Percentiles rank a stretch among this genome's conserved stretches.
Evolutionary conservation across 345 rosid genomes (phyloP).

Genomic region (Mallotus nudiflorus): DNA sequence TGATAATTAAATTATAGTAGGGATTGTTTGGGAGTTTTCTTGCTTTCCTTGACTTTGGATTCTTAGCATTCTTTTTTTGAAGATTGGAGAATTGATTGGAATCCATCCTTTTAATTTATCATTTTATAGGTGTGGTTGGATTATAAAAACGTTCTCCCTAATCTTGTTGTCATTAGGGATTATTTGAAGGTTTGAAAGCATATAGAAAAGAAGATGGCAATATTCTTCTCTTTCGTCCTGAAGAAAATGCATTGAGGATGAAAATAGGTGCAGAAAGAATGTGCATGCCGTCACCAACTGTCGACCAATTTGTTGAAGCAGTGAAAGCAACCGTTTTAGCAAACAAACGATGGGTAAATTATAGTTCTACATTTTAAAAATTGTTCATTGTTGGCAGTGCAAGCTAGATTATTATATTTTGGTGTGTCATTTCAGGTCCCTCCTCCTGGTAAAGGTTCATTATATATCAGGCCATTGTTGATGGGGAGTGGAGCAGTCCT

Average conservation of each 20-base stretch:
- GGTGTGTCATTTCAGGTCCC: constrained; percentile 58
- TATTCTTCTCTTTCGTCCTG: constrained; percentile 84
- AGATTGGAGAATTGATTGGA: neutral
- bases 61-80: neutral
- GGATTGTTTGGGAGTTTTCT: neutral
- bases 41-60: neutral
- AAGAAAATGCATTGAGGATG: constrained; percentile 88
- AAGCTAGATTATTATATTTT: constrained; percentile 13
- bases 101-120: neutral
- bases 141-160: neutral
- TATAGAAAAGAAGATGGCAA: constrained; percentile 71
- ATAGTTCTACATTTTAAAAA: neutral
- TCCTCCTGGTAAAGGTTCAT: constrained; percentile 91
- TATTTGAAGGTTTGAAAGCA: constrained; percentile 96
- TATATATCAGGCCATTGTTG: constrained; percentile 84
- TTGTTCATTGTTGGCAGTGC: constrained; percentile 7
- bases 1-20: neutral
- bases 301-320: constrained; percentile 87
- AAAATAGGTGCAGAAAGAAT: constrained; percentile 84
- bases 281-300: constrained; percentile 93
- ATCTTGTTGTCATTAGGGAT: constrained; percentile 48
- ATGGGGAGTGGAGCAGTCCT: constrained; percentile 99
- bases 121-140: neutral
- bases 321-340: constrained; percentile 80
- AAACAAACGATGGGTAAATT: constrained; percentile 89